Evolutionary conservation across 2,329 filamentous ascomycete genomes (phyloP), one percentile per base, ranked within the genome.

Genomic region (Penicillium brevicompactum): DNA sequence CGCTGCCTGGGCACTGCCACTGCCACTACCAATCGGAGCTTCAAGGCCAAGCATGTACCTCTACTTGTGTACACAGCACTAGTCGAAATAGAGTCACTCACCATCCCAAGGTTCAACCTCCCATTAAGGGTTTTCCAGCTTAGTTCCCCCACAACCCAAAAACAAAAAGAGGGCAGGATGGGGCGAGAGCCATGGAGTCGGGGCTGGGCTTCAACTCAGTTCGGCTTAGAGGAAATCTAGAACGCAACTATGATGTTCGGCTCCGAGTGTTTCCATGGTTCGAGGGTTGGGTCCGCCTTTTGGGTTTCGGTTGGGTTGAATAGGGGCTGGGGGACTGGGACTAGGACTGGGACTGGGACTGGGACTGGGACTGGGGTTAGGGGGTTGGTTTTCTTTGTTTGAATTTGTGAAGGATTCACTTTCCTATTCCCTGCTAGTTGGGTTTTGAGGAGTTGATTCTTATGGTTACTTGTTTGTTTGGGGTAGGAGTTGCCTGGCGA

Each of bases 201-300:
- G 24, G 16, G 10, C 24, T 46, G 42, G 22, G n/a, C 24, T 46
- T 46, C 22, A 18, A 31, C 41, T 38, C 11, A 46, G 22, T 46
- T 46, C 34, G 41, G 42, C 13, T 38, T 40, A 51, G 48, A 31
- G 42, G 22, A 5, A 14, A 40, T 51, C 49, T 38, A 46, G 49
- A 51, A 40, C 49, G 16, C 11, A 27, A 16, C n/a, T 11, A 37
- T 22, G 5, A 1, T 16, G 7, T 27, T 24, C 2, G 31, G 31
- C 7, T 38, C 30, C 27, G 10, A 44, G 10, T 10, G 27, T 22
- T 38, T 21, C 13, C 7, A 7, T 21, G 48, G 30, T 42, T 30
- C 22, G 13, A 16, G 18, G 38, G 27, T 14, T 27, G 24, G 24
- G 24, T 5, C 5, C 24, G 5, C 24, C 10, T 2, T 13, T 43